Base-by-base conservation (phyloP, 2,329 filamentous ascomycete genomes). In the Calonectria henricotiae region DNA sequence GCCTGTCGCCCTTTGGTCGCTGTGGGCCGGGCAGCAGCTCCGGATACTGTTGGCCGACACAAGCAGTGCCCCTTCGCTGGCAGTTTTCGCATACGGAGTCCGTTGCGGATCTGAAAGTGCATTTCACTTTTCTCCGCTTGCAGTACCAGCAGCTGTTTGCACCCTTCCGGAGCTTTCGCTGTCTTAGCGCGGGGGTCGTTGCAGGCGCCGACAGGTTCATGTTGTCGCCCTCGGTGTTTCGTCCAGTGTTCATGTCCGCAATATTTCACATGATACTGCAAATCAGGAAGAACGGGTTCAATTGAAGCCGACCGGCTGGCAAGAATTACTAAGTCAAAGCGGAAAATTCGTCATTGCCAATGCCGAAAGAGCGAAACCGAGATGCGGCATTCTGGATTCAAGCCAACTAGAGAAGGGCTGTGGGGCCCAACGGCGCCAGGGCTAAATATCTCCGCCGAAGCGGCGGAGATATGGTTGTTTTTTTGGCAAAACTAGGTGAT, bases 51-150 rank as follows among this genome's bases (percentile, higher is more conserved):
- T 51, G 47, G 47, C 47, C 15, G 8, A 51, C 25, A 27, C 47
- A 51, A 12, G 27, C 23, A 13, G 27, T 32, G 25, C 47, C 47
- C 47, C 27, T n/a, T 27, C 47, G 47, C 47, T 51, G 25, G 27
- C 47, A 51, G 25, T 51, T 51, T 32, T 51, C 47, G 47, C 47
- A 51, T 27, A 32, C 47, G 47, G 47, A 51, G 47, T 51, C 41
- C 47, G 47, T 17, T 11, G 47, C 27, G 25, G 47, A 51, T 51
- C 11, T 51, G 47, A 51, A 51, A 25, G 27, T 51, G 47, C 47
- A 51, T 23, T 51, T 51, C 13, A 51, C n/a, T 25, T 51, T 51
- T 32, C 47, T 51, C 47, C 47, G 47, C 27, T 51, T 51, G 47
- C 27, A 51, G 47, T 27, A 27, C 47, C 47, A 51, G 47, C 47